Evolutionary conservation across 2,329 filamentous ascomycete genomes (phyloP).

Genomic region (Colletotrichum kahawae): DNA sequence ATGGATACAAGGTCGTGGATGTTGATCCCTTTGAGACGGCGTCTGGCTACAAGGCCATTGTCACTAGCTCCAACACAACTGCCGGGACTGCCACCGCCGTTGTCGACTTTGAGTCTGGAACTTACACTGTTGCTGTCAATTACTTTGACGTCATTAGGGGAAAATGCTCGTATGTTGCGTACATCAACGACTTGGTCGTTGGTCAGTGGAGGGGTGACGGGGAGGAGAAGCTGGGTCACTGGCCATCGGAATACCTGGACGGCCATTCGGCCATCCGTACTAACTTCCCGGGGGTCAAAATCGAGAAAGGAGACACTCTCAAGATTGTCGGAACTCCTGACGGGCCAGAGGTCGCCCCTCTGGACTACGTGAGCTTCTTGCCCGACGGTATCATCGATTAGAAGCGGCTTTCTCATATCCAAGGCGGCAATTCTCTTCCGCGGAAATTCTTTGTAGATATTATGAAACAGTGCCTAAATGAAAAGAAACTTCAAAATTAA

Average conservation of each 20-base stretch:
- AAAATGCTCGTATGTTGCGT: constrained; percentile 58
- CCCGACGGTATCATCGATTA: constrained; percentile 50
- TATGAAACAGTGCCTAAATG: not conserved
- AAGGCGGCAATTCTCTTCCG: not conserved
- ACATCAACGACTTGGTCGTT: constrained; percentile 55
- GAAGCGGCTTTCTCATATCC: not conserved
- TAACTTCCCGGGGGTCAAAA: constrained; percentile 57
- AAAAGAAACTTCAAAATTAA: not conserved
- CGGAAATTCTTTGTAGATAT: not conserved
- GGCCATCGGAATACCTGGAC: constrained; percentile 63
- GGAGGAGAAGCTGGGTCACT: constrained; percentile 65
- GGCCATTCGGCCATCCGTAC: constrained; percentile 69
- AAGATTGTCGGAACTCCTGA: constrained; percentile 62
- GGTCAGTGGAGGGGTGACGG: constrained; percentile 65
- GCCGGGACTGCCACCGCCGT: constrained; percentile 51
- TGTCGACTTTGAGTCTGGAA: constrained; percentile 54
- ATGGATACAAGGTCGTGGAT: constrained; percentile 57
- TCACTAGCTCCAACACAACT: constrained; percentile 57
- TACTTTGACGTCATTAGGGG: constrained; percentile 70
- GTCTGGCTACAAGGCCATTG: constrained; percentile 58
- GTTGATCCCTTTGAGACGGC: constrained; percentile 64
- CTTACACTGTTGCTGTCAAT: constrained; percentile 68
- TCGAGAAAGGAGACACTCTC: constrained; percentile 56
- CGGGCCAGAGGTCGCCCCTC: constrained; percentile 66
- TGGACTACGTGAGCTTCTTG: constrained; percentile 71